Conservation (phyloP, 352 stramenopile genomes). For the Peronospora belbahrii region DNA sequence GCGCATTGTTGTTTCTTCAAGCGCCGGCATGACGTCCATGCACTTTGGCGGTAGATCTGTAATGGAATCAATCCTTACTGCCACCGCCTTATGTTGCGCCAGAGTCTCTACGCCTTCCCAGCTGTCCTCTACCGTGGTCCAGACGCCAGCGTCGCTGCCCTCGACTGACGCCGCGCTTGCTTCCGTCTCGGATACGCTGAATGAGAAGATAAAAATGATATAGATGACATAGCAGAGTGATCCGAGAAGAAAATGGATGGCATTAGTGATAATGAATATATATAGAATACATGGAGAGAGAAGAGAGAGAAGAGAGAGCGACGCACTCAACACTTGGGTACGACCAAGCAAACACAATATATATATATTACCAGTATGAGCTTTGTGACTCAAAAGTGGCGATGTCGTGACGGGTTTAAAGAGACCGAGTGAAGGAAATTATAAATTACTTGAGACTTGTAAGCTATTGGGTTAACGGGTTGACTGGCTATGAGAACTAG, state of each 20-base stretch:
- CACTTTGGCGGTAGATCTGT: slow-evolving; percentile 40
- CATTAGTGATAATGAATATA: slow-evolving; percentile 8
- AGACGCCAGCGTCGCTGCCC: slow-evolving; percentile 7
- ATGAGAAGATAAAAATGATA: slow-evolving; percentile 8
- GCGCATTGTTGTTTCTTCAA: slow-evolving; percentile 53
- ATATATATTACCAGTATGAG: no score
- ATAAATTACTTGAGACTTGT: no score
- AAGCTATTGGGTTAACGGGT: no score
- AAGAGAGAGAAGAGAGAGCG: no score
- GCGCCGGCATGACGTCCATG: slow-evolving; percentile 36
- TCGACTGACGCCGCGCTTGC: slow-evolving; percentile 8
- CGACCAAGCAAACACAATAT: slow-evolving; percentile 18
- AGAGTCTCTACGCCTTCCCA: slow-evolving; percentile 13
- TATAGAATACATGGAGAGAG: slow-evolving; percentile 1
- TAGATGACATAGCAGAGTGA: slow-evolving; percentile 3
- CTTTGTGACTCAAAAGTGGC: no score
- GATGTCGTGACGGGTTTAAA: no score
- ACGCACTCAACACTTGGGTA: slow-evolving; percentile 22
- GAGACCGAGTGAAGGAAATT: no score
- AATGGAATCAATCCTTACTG: slow-evolving; percentile 36
- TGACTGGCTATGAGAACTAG: no score
- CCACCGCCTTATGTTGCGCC: slow-evolving; percentile 15
- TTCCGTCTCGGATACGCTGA: slow-evolving; percentile 15
- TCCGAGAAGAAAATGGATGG: slow-evolving; percentile 1
- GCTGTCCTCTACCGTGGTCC: slow-evolving; percentile 20